These are phyloP conservation scores for Aspergillus pseudotamarii DNA, from an alignment of 2,329 filamentous ascomycete species.

Conservation along the genomic window DNA sequence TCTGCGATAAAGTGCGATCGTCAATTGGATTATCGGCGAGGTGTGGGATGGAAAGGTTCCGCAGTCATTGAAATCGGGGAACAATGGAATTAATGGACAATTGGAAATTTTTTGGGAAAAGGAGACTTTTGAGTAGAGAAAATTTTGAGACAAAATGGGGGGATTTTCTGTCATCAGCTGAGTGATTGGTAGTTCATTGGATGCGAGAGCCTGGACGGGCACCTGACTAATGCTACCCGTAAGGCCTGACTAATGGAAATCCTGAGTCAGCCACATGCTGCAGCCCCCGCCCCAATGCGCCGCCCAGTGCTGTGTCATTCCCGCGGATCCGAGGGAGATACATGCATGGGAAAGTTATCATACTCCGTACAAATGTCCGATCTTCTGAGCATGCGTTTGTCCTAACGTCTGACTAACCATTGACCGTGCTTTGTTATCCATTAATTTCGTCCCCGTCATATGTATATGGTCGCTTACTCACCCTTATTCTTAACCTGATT, in stretches of 20 bases:
- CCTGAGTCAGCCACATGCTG: background rate
- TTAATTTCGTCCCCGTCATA: background rate
- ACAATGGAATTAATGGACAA: background rate
- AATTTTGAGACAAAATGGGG: background rate
- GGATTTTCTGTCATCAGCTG: background rate
- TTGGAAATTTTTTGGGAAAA: background rate
- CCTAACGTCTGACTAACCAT: too few species aligned
- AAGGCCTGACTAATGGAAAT: conserved; percentile 14
- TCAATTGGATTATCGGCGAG: background rate
- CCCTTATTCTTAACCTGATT: conserved; percentile 5
- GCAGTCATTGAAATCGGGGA: too few species aligned
- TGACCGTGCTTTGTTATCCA: background rate
- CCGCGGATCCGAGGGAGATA: conserved; percentile 2
- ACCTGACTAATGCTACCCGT: conserved; percentile 4
- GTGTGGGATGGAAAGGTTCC: background rate
- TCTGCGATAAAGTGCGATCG: background rate
- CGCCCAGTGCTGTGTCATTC: background rate
- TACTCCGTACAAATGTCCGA: background rate
- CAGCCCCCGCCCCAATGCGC: background rate
- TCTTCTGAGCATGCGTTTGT: background rate
- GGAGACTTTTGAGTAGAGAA: background rate
- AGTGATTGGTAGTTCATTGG: background rate
- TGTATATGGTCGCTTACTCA: background rate
- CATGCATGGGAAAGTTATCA: background rate
- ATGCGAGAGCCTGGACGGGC: background rate